Conservation (phyloP, 2,329 filamentous ascomycete species). For the Dactylellina parvicollis region DNA sequence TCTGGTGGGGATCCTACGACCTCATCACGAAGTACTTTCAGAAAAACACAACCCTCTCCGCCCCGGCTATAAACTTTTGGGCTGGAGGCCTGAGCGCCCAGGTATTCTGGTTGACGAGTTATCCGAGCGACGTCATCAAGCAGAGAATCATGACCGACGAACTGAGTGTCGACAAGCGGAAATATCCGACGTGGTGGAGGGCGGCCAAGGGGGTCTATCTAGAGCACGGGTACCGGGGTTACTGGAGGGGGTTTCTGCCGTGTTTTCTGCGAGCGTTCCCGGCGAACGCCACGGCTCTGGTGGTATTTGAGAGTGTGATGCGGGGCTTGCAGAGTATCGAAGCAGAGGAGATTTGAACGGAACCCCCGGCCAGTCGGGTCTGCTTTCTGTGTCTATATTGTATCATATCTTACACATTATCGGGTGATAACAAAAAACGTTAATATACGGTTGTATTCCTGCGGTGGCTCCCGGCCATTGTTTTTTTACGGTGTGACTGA, state of each 20-base stretch:
- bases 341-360: not conserved
- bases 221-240: constrained; percentile 80
- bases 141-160: constrained; percentile 95
- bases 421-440: too few relatives aligned
- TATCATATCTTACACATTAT: constrained; percentile 18
- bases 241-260: constrained; percentile 91
- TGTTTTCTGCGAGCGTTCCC: constrained; percentile 95
- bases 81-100: constrained; percentile 92
- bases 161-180: constrained; percentile 73
- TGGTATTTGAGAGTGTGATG: constrained; percentile 92
- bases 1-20: constrained; percentile 98
- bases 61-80: constrained; percentile 93
- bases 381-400: not conserved
- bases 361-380: too few relatives aligned
- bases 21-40: constrained; percentile 76
- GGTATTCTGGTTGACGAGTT: constrained; percentile 91
- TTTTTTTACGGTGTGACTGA: not conserved
- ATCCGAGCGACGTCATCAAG: constrained; percentile 93
- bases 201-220: constrained; percentile 79
- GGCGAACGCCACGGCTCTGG: constrained; percentile 90
- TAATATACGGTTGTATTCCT: too few relatives aligned
- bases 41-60: constrained; percentile 74
- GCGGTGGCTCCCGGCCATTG: too few relatives aligned
- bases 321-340: constrained; percentile 33
- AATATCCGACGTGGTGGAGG: constrained; percentile 79